phyloP scores from a whole-genome alignment of 192 early-diverging fungal genomes.

The Geranomyces variabilis region DNA sequence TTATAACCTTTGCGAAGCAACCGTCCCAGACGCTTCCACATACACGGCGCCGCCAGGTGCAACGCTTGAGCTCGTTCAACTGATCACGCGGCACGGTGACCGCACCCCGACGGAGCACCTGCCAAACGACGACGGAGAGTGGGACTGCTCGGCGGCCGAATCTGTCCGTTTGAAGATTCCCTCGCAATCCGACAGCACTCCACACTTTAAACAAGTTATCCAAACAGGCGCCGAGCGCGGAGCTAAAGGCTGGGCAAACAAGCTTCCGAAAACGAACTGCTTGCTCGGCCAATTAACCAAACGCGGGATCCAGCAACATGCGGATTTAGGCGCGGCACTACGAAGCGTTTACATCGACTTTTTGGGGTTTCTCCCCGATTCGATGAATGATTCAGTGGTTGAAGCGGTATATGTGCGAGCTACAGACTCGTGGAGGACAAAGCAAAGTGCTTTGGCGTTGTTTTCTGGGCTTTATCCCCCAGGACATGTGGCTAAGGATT shows the following conservation, averaged over 20 bases:
- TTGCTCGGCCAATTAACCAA: neutral
- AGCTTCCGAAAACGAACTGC: neutral
- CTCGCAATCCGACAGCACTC: neutral
- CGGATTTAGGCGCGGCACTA: neutral
- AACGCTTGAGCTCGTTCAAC: neutral
- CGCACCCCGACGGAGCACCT: conserved; percentile 10
- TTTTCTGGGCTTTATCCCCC: conserved; percentile 1
- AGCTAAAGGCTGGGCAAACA: conserved; percentile 1
- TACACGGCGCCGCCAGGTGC: neutral
- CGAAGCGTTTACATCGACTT: neutral
- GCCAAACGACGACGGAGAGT: conserved; percentile 9
- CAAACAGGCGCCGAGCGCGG: conserved; percentile 7
- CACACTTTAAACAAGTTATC: neutral
- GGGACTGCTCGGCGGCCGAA: conserved; percentile 7
- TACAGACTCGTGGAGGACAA: conserved; percentile 9
- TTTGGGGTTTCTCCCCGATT: neutral
- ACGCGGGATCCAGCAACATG: neutral
- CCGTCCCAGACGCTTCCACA: neutral
- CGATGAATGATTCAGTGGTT: neutral
- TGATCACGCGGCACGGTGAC: conserved; percentile 12
- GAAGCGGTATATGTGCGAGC: neutral
- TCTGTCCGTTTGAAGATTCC: neutral
- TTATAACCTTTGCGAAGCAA: conserved; percentile 7
- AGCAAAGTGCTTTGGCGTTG: conserved; percentile 6
- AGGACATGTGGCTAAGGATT: neutral